Conservation (phyloP, 2,329 filamentous ascomycete species). For the Cladorrhinum sp. region DNA sequence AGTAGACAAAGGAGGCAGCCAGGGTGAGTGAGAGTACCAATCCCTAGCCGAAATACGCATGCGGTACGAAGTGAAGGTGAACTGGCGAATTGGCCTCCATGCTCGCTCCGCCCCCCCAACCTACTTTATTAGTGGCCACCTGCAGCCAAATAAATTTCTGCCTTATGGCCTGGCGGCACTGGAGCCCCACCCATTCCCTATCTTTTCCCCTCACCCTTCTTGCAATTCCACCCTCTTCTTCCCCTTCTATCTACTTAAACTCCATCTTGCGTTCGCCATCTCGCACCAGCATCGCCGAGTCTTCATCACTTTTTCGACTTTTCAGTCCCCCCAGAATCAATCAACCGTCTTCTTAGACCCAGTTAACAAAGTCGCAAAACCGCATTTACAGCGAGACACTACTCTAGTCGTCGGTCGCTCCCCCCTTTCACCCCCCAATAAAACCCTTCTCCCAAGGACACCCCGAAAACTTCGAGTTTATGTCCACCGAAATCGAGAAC, state of each 20-base stretch:
- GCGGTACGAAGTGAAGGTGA: neutral
- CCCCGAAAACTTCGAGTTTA: conserved; percentile 78
- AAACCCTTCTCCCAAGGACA: conserved; percentile 54
- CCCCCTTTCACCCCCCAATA: conserved; percentile 36
- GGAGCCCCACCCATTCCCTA: conserved; percentile 19
- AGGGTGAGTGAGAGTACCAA: neutral
- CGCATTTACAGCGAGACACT: conserved; percentile 45
- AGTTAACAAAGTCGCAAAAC: neutral
- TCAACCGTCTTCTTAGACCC: conserved; percentile 8
- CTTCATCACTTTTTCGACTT: conserved; percentile 21
- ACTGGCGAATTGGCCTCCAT: neutral
- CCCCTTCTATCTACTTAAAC: conserved; percentile 25
- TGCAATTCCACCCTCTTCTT: conserved; percentile 23
- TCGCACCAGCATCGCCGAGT: conserved; percentile 8
- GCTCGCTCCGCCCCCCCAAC: conserved; percentile 4
- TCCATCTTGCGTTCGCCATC: conserved; percentile 24
- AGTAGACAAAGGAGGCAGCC: conserved; percentile 9
- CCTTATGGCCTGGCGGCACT: conserved; percentile 23
- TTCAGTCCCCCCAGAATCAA: conserved; percentile 11
- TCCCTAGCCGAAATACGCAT: conserved; percentile 4
- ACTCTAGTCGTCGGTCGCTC: conserved; percentile 52
- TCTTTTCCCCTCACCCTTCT: conserved; percentile 27
- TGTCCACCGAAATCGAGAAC: conserved; percentile 86
- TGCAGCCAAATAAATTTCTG: conserved; percentile 10
- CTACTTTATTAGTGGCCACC: conserved; percentile 9